Evolutionary conservation across 2,329 filamentous ascomycete species (phyloP).

Genomic region (Fusarium sp.): DNA sequence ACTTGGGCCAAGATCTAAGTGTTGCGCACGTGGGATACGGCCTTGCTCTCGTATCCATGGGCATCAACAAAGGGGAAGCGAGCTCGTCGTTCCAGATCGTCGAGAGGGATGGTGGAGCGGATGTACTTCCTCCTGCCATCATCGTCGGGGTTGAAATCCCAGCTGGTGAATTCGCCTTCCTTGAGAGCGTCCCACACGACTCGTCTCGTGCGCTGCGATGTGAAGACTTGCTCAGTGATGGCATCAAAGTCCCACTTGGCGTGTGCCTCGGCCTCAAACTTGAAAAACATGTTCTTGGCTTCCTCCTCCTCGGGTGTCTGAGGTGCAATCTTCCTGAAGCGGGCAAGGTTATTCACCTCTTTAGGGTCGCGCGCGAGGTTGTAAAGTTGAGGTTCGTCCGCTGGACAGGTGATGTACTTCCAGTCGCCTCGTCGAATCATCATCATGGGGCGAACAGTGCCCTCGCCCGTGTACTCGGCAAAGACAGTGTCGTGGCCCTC

Average conservation of each 20-base stretch:
- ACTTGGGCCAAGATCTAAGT: background rate
- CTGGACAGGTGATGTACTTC: slow-evolving; percentile 90
- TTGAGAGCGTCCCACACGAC: slow-evolving; percentile 83
- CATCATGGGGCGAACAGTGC: slow-evolving; percentile 86
- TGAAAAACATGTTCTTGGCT: slow-evolving; percentile 62
- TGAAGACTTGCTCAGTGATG: slow-evolving; percentile 78
- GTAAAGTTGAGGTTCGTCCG: slow-evolving; percentile 85
- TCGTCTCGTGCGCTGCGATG: slow-evolving; percentile 80
- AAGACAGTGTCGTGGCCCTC: slow-evolving; percentile 86
- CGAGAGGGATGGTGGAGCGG: slow-evolving; percentile 80
- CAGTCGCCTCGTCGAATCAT: slow-evolving; percentile 91
- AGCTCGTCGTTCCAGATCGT: slow-evolving; percentile 80
- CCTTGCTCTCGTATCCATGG: slow-evolving; percentile 59
- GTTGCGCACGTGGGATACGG: slow-evolving; percentile 50
- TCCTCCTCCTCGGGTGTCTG: slow-evolving; percentile 57
- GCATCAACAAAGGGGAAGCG: slow-evolving; percentile 73
- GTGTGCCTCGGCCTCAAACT: slow-evolving; percentile 77
- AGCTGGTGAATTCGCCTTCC: slow-evolving; percentile 78
- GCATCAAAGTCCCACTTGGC: slow-evolving; percentile 81
- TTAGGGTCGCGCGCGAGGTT: slow-evolving; percentile 79
- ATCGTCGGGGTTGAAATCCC: slow-evolving; percentile 84
- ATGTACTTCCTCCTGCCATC: slow-evolving; percentile 80
- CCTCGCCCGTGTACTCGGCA: slow-evolving; percentile 94
- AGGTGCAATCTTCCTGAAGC: slow-evolving; percentile 52
- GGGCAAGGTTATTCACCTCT: slow-evolving; percentile 78